These are phyloP conservation scores for Peronosclerospora sorghi DNA, from an alignment of 352 stramenopile species.

Conservation along the genomic window DNA sequence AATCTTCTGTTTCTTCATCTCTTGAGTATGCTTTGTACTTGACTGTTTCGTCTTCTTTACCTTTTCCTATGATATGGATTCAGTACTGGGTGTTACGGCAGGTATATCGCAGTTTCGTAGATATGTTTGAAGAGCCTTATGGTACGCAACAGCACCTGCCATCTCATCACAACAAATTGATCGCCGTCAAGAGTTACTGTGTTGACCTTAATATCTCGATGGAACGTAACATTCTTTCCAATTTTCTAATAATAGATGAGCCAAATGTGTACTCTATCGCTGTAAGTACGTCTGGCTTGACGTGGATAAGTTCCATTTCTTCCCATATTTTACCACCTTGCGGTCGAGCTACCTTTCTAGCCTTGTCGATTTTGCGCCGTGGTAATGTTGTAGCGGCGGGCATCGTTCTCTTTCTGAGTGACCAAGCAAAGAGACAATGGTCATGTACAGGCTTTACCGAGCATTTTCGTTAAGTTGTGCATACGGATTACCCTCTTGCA, in stretches of 20 bases:
- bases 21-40: conserved; percentile 11
- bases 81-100: conserved; percentile 8
- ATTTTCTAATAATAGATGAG: conserved; percentile 96
- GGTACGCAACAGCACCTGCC: conserved; percentile 37
- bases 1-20: conserved; percentile 5
- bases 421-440: too few relatives aligned
- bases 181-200: conserved; percentile 98
- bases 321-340: conserved; percentile 86
- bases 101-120: conserved; percentile 43
- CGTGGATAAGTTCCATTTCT: conserved; percentile 95
- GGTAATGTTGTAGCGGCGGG: too few relatives aligned
- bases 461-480: too few relatives aligned
- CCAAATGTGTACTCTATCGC: conserved; percentile 99
- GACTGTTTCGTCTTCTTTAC: conserved; percentile 33
- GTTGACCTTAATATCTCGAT: conserved; percentile 89
- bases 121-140: conserved; percentile 54
- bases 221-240: conserved; percentile 79
- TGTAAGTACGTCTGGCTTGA: conserved; percentile 88
- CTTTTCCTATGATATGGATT: conserved; percentile 20
- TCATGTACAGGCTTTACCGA: too few relatives aligned
- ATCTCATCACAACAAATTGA: conserved; percentile 36
- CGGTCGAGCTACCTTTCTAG: conserved; percentile 75
- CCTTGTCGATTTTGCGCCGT: conserved; percentile 64
- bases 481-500: too few relatives aligned
- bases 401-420: too few relatives aligned